Evolutionary conservation across 179 eudicot species (phyloP), one percentile per base, ranked within the genome.

Genomic region (Gypsophila paniculata): DNA sequence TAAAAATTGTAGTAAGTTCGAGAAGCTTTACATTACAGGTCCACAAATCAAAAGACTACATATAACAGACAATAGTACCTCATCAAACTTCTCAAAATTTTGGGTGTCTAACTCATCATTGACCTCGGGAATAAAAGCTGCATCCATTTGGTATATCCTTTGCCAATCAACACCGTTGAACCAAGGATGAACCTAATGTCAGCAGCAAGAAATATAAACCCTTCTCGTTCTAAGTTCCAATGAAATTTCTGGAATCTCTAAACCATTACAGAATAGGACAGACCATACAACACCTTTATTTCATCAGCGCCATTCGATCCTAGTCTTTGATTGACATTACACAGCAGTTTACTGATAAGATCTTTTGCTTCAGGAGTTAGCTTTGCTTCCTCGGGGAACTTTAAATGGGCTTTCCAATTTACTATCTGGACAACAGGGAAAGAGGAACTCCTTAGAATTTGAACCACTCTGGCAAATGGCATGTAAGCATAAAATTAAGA

Each of bases 41-140:
- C 44, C 59, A 62, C 5, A 64, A 58, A 46, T 60, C 17, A 39
- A 49, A 64, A 14, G 22, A 57, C 58, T 68, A 23, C 54, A 29
- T 61, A 44, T 25, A 13, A 48, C 39, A 68, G 36, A 21, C 18
- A 69, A 21, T 23, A 44, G 15, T 82, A 90, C 98, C 90, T 90
- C 96, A 23, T 92, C 98, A 85, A 92, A 92, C 86, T 92, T 90
- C 79, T 92, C 98, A 74, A 92, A 92, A 70, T 92, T 92, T 73
- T 92, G 98, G 60, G 98, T 90, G 73, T 92, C 98, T 80, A 92
- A 76, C 82, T 93, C 98, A 80, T 93, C 96, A 23, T 86, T 93
- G 72, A 93, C 98, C 84, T 93, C 95, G 55, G 98, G 98, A 79
- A 90, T 76, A 72, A 92, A 92, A 39, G 98, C 98, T 78, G 98